Conservation (phyloP, 495 filamentous ascomycete genomes). For the Penicillium daleae region DNA sequence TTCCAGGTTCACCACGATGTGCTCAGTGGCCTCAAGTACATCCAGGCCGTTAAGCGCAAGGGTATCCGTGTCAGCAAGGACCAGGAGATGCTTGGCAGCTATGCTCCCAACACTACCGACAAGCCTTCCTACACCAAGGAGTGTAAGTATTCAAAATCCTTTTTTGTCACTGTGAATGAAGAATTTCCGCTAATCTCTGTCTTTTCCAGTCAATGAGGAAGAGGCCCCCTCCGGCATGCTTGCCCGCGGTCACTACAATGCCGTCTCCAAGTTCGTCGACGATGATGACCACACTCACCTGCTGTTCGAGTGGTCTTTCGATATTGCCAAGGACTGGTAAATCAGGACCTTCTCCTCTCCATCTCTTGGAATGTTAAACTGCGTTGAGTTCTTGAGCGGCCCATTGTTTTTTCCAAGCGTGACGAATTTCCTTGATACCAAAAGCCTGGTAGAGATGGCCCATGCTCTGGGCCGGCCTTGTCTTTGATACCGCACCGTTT, state of each 20-base stretch:
- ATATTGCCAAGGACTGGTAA: slow-evolving; percentile 92
- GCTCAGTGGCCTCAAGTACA: slow-evolving; percentile 89
- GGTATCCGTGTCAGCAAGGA: slow-evolving; percentile 84
- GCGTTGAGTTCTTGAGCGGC: slow-evolving; percentile 37
- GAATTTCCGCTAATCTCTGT: neutral
- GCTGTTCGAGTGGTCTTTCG: slow-evolving; percentile 89
- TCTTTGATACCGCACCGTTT: slow-evolving; percentile 28
- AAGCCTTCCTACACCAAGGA: slow-evolving; percentile 85
- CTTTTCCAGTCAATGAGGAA: slow-evolving; percentile 72
- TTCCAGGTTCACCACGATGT: slow-evolving; percentile 98
- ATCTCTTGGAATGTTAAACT: slow-evolving; percentile 16
- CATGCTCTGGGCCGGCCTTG: slow-evolving; percentile 1
- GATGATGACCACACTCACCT: slow-evolving; percentile 88
- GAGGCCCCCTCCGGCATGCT: slow-evolving; percentile 90
- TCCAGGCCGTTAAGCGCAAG: slow-evolving; percentile 89
- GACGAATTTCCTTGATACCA: slow-evolving; percentile 37
- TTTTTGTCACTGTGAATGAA: neutral
- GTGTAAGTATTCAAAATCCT: slow-evolving; percentile 62
- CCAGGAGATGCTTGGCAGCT: slow-evolving; percentile 96
- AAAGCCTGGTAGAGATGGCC: slow-evolving; percentile 32
- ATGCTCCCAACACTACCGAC: slow-evolving; percentile 83
- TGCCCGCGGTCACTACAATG: slow-evolving; percentile 83
- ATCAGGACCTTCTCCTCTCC: slow-evolving; percentile 11
- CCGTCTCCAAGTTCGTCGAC: slow-evolving; percentile 84
- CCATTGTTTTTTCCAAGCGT: slow-evolving; percentile 35